A percentile compares a stretch with the other conserved stretches of the same genome.
Evolutionary conservation across 176 grass and related monocot genomes (phyloP).

Genomic region (Puya raimondii): DNA sequence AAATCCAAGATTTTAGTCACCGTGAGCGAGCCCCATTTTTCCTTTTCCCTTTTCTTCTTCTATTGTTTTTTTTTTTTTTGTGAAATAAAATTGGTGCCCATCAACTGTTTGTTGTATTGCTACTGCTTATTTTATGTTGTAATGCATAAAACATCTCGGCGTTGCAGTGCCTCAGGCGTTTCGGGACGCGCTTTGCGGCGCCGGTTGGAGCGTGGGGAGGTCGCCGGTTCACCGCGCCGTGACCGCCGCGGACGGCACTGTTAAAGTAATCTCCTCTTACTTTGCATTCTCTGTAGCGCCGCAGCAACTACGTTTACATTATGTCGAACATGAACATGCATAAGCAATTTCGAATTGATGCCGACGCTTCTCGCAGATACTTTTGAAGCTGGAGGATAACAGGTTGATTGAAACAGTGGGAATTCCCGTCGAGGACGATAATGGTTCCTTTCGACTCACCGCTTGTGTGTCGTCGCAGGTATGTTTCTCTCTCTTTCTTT

Average conservation of each 20-base stretch:
- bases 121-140: background rate
- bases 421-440: conserved; percentile 67
- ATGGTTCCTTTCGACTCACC: conserved; percentile 58
- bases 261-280: conserved; percentile 36
- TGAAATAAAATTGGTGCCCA: background rate
- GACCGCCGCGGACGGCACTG: conserved; percentile 64
- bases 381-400: conserved; percentile 89
- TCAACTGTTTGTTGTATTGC: conserved; percentile 32
- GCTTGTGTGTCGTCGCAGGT: conserved; percentile 94
- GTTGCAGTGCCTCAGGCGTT: conserved; percentile 67
- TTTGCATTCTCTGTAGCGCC: background rate
- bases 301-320: background rate
- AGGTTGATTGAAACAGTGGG: conserved; percentile 88
- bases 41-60: background rate
- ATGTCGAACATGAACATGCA: too few species aligned
- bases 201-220: conserved; percentile 65
- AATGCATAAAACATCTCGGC: background rate
- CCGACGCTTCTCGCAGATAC: conserved; percentile 44
- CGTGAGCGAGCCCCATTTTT: conserved; percentile 15
- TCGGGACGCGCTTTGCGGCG: conserved; percentile 48
- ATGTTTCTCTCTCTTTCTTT: background rate
- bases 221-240: conserved; percentile 69
- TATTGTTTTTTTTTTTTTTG: too few species aligned
- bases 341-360: too few species aligned
- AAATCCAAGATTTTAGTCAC: conserved; percentile 65